Evolutionary conservation across 495 filamentous ascomycete genomes (phyloP).

Genomic region (Staphylotrichum tortipilum): DNA sequence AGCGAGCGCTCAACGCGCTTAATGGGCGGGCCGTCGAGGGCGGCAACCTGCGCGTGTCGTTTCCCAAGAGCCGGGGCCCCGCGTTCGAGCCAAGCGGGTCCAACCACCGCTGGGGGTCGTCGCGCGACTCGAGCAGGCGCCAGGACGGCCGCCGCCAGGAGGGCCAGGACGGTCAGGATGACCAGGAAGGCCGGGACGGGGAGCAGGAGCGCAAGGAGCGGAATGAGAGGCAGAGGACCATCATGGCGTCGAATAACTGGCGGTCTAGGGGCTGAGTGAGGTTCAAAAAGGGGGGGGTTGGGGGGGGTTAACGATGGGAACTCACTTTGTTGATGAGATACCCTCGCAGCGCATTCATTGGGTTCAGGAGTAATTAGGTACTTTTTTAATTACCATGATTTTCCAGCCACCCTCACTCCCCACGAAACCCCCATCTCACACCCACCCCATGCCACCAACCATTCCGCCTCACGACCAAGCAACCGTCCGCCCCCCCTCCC

Average conservation of each 20-base stretch:
- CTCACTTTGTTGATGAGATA: no score
- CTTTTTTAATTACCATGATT: no score
- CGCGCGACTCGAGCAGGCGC: not conserved
- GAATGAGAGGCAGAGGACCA: conserved; percentile 10
- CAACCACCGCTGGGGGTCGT: not conserved
- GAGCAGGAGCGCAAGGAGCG: no score
- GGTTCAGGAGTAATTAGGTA: no score
- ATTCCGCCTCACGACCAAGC: conserved; percentile 13
- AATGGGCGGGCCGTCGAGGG: conserved; percentile 20
- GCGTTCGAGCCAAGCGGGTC: not conserved
- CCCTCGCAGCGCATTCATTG: no score
- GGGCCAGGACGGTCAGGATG: conserved; percentile 5
- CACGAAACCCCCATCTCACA: no score
- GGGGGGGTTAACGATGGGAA: no score
- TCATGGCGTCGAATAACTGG: conserved; percentile 16
- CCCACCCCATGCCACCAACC: no score
- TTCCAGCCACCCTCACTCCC: no score
- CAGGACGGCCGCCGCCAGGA: not conserved
- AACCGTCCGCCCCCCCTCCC: conserved; percentile 18
- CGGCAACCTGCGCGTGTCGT: conserved; percentile 14
- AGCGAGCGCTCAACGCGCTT: conserved; percentile 29
- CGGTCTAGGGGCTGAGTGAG: not conserved
- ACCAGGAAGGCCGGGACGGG: conserved; percentile 1
- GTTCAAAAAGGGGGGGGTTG: no score
- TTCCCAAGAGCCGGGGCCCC: conserved; percentile 10